A percentile compares a stretch with the other conserved stretches of the same genome.
Evolutionary conservation across 2,329 filamentous ascomycete genomes (phyloP).

Genomic region (Diplodia sapinea): DNA sequence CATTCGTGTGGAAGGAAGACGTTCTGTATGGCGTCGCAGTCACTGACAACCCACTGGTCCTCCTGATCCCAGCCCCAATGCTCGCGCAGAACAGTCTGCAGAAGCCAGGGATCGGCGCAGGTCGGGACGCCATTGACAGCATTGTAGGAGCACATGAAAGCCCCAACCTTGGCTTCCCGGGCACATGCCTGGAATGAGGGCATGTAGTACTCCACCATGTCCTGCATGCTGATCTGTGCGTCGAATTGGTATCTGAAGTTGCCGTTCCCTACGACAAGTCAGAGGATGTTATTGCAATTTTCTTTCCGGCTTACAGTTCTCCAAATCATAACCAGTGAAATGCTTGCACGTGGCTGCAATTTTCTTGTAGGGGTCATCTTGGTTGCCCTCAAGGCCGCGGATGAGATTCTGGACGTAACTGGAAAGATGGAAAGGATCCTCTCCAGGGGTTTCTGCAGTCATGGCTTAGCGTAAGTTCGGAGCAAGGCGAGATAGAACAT

Average conservation of each 20-base stretch:
- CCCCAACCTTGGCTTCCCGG: slow-evolving; percentile 52
- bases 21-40: slow-evolving; percentile 68
- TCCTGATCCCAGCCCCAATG: slow-evolving; percentile 69
- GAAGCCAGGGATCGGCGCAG: slow-evolving; percentile 67
- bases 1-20: slow-evolving; percentile 60
- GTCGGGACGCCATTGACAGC: slow-evolving; percentile 69
- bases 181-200: slow-evolving; percentile 65
- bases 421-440: slow-evolving; percentile 59
- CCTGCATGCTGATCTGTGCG: slow-evolving; percentile 63
- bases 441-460: slow-evolving; percentile 60
- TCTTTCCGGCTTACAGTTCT: slow-evolving; percentile 18
- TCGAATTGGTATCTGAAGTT: slow-evolving; percentile 57
- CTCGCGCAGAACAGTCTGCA: slow-evolving; percentile 67
- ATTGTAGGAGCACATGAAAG: slow-evolving; percentile 65
- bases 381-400: slow-evolving; percentile 56
- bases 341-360: slow-evolving; percentile 57
- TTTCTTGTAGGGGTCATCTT: slow-evolving; percentile 42
- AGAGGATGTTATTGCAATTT: slow-evolving; percentile 37
- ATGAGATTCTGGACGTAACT: slow-evolving; percentile 60
- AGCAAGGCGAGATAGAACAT: neutral
- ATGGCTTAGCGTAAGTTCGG: neutral
- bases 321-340: slow-evolving; percentile 45
- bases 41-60: slow-evolving; percentile 67
- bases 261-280: slow-evolving; percentile 37
- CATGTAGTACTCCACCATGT: slow-evolving; percentile 71